Base-by-base conservation (phyloP, 179 eudicot genomes). In the Silene noctiflora region DNA sequence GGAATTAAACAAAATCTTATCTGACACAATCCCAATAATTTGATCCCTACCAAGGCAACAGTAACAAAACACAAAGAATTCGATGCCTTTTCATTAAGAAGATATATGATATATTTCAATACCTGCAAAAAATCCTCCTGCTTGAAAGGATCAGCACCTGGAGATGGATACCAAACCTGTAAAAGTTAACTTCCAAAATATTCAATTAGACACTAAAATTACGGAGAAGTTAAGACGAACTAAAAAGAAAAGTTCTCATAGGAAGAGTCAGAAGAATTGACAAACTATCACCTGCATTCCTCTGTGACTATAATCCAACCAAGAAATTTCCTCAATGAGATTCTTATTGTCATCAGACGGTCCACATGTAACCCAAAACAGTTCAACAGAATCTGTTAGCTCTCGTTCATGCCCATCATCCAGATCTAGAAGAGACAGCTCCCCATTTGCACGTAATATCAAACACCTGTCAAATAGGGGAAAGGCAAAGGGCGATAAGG, bases 41-140 rank as follows among this genome's bases (percentile, higher is more conserved):
- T 74, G n/a, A 10, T 44, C 55, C 64, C 17, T 64, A 31, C 9
- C 21, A 60, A 42, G 48, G 13, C 10, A 42, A 42, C 48, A 42
- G 64, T 69, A 48, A 48, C 63, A 68, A 16, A 67, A 39, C 25
- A 56, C 2, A 42, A 10, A 8, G 19, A 62, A 61, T 27, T 25
- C 12, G 59, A 21, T 17, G 39, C 29, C 48, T 12, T 71, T 46
- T 22, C 55, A 39, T 14, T 60, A 48, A 58, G 55, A 46, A 65
- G 48, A 8, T 48, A 46, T 5, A 81, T 3, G 74, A 69, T 19
- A 61, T 19, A 60, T 33, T 53, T 31, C 76, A 67, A 73, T 89
- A 95, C 99, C 98, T 93, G 99, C 88, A 95, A 89, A 83, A 95
- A 95, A 77, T 93, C 99, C 84, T 95, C 99, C 85, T 95, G 99